Evolutionary conservation across 331 rosid species (phyloP), one percentile per base, ranked within the genome.

Genomic region (Malus hybrid): DNA sequence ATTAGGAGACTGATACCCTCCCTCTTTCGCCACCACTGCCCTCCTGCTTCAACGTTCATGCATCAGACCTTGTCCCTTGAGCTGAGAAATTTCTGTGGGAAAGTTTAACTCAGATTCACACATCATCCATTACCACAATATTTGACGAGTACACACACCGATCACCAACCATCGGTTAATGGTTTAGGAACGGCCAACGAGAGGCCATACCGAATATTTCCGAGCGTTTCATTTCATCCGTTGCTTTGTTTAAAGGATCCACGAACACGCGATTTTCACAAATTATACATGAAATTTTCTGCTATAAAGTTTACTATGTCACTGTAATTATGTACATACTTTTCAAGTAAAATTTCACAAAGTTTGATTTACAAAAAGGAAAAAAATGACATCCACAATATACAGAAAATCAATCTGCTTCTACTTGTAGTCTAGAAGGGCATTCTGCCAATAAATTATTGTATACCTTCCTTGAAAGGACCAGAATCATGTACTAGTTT

Each of bases 401-500:
- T 69, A 69, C 56, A 28, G 2, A 27, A 48, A 16, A 69, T 46
- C 13, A 69, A 15, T 69, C 75, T 60, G 56, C 79, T 48, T 52
- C 77, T 27, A 44, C 15, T 44, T 48, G 69, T 64, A 69, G 20
- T 54, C n/a, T 6, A 16, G 18, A 16, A 76, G 61, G 77, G 52
- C 15, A n/a, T 65, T 52, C 14, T 66, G 61, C 75, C 76, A 78
- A 55, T 67, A 32, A 11, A 24, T 81, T 78, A 81, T 48, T 78
- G 34, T 61, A 81, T 18, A 27, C 80, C 90, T 79, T 90, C 97
- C 81, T 91, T 91, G 16, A 91, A 90, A 60, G 98, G 98, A 42
- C 98, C 90, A 31, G 98, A 88, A 7, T 93, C 97, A 48, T 80
- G 89, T 73, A 93, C 24, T 36, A 93, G 86, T 83, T 91, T 85